Percentiles rank a stretch among this genome's conserved stretches.
phyloP scores from a whole-genome alignment of 768 basidiomycete species.

The Cyathus striatus region DNA sequence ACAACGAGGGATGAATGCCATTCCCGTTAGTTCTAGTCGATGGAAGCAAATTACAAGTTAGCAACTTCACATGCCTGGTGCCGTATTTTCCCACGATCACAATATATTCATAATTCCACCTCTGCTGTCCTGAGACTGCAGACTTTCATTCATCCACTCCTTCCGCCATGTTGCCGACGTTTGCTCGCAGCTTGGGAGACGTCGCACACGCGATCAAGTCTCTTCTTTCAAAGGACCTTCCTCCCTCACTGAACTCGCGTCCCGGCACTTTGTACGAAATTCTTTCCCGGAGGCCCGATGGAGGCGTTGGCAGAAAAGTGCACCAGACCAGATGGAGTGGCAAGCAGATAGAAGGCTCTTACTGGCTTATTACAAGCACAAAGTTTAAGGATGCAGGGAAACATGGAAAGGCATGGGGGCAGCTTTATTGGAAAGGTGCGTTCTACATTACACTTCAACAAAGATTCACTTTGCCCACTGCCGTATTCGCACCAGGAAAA shows the following conservation, averaged over 20 bases:
- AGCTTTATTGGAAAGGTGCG: conserved; percentile 74
- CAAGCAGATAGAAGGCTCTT: conserved; percentile 63
- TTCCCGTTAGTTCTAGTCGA: too few relatives aligned
- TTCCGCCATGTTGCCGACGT: conserved; percentile 4
- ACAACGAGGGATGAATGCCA: too few relatives aligned
- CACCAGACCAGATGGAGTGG: conserved; percentile 70
- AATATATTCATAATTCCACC: too few relatives aligned
- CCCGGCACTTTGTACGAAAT: conserved; percentile 69
- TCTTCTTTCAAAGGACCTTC: conserved; percentile 52
- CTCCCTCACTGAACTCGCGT: conserved; percentile 51
- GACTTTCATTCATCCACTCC: too few relatives aligned
- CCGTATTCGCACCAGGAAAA: too few relatives aligned
- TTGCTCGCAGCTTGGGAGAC: conserved; percentile 12
- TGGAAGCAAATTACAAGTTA: too few relatives aligned
- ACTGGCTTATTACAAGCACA: conserved; percentile 72
- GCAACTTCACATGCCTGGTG: too few relatives aligned
- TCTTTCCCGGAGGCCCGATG: conserved; percentile 61
- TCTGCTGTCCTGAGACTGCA: too few relatives aligned
- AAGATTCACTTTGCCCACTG: too few relatives aligned
- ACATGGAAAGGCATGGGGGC: conserved; percentile 84
- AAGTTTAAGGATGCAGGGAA: conserved; percentile 67
- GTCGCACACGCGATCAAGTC: conserved; percentile 41
- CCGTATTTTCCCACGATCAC: too few relatives aligned
- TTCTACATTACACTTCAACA: too few relatives aligned
- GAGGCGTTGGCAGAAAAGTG: conserved; percentile 63